Evolutionary conservation across 805 yeast species (phyloP).

Genomic region (Candida saitoana): DNA sequence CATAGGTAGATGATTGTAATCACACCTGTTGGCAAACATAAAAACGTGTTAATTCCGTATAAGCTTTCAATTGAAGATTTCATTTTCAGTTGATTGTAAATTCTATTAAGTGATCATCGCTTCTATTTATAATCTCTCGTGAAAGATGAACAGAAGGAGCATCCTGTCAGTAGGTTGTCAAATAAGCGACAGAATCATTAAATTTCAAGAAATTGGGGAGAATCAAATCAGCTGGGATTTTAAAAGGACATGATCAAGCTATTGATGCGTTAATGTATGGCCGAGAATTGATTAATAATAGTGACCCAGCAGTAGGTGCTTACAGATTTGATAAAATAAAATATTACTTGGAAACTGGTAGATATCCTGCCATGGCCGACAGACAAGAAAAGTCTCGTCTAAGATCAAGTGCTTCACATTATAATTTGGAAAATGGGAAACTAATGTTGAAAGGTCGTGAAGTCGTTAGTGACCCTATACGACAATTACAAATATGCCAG

Average conservation of each 20-base stretch:
- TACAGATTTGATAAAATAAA: slow-evolving; percentile 73
- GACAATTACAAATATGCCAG: slow-evolving; percentile 71
- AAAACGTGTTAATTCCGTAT: too few relatives aligned
- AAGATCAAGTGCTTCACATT: slow-evolving; percentile 75
- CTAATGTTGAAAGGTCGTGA: slow-evolving; percentile 74
- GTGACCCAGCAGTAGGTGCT: slow-evolving; percentile 48
- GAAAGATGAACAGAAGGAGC: too few relatives aligned
- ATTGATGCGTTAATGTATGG: slow-evolving; percentile 88
- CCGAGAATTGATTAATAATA: slow-evolving; percentile 59
- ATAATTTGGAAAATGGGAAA: slow-evolving; percentile 65
- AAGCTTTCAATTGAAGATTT: too few relatives aligned
- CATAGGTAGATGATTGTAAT: too few relatives aligned
- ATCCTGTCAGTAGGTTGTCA: too few relatives aligned
- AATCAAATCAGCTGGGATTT: slow-evolving; percentile 80
- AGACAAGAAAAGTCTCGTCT: slow-evolving; percentile 85
- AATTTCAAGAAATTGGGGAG: slow-evolving; percentile 77
- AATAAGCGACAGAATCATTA: too few relatives aligned
- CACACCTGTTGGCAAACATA: too few relatives aligned
- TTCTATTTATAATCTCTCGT: too few relatives aligned
- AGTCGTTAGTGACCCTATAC: slow-evolving; percentile 72
- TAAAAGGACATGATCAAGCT: slow-evolving; percentile 78
- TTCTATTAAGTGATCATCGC: too few relatives aligned
- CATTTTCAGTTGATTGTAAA: too few relatives aligned
- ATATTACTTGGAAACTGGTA: slow-evolving; percentile 75
- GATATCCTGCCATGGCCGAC: slow-evolving; percentile 78